phyloP scores from a whole-genome alignment of 2,329 filamentous ascomycete species.

The Metarhizium rileyi region DNA sequence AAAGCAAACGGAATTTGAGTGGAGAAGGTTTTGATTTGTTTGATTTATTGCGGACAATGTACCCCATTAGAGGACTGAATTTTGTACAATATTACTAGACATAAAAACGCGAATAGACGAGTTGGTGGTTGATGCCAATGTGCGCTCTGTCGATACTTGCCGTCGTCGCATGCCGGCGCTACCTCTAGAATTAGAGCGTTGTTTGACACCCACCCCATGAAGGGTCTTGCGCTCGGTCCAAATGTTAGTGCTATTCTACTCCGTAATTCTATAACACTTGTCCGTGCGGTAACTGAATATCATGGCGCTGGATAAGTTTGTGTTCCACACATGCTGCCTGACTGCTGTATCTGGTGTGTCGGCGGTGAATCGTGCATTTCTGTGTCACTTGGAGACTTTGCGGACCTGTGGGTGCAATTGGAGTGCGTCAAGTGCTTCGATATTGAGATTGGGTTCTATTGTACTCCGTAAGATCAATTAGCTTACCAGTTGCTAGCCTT shows the following conservation, averaged over 20 bases:
- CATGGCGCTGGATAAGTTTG: conserved; percentile 22
- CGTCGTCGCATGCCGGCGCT: conserved; percentile 27
- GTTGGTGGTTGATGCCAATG: background rate
- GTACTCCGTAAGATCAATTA: no score
- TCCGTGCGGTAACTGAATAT: conserved; percentile 21
- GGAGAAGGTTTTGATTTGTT: background rate
- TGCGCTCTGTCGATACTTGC: background rate
- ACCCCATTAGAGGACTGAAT: background rate
- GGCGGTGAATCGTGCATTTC: conserved; percentile 28
- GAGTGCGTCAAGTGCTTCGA: conserved; percentile 28
- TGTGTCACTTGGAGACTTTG: conserved; percentile 27
- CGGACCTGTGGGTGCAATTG: conserved; percentile 26
- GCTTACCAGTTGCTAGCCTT: background rate
- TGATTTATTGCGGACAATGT: background rate
- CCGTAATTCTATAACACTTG: no score
- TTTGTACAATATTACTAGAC: background rate
- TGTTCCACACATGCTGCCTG: conserved; percentile 32
- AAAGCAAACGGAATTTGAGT: background rate
- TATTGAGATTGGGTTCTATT: conserved; percentile 28
- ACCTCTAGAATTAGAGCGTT: conserved; percentile 26
- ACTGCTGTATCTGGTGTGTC: conserved; percentile 23
- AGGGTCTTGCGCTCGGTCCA: conserved; percentile 23
- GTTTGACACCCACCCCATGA: conserved; percentile 31
- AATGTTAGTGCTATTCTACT: conserved; percentile 16
- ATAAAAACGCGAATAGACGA: background rate